Conservation (phyloP, 148 eudicot genomes). For the Silene latifolia region DNA sequence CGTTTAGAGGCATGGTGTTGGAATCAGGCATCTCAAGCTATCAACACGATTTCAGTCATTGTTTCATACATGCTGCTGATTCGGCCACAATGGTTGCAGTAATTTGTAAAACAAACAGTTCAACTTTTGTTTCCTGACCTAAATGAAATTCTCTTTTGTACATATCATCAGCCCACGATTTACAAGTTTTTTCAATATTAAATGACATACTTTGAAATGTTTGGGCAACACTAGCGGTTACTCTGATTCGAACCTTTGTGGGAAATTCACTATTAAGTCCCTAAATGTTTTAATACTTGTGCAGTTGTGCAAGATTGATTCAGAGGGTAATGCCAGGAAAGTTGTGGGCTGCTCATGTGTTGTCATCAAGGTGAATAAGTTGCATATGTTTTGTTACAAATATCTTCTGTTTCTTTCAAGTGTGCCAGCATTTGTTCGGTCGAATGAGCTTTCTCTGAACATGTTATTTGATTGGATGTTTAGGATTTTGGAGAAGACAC, state of each 20-base stretch:
- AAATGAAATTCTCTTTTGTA: too few species aligned
- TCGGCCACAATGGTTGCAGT: too few species aligned
- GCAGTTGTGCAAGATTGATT: slow-evolving; percentile 36
- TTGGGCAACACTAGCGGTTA: too few species aligned
- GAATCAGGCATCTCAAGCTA: neutral
- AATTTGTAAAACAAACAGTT: too few species aligned
- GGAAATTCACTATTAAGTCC: neutral
- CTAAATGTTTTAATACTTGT: neutral
- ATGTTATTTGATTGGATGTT: neutral
- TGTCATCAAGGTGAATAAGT: slow-evolving; percentile 19
- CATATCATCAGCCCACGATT: too few species aligned
- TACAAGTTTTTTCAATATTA: too few species aligned
- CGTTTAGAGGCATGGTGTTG: neutral
- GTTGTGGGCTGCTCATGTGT: slow-evolving; percentile 37
- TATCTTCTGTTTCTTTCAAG: neutral
- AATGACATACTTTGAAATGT: too few species aligned
- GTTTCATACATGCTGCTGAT: too few species aligned
- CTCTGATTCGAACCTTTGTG: neutral
- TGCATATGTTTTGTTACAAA: neutral
- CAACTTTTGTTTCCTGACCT: too few species aligned
- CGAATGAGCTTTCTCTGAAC: too few species aligned
- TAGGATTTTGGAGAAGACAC: slow-evolving; percentile 30
- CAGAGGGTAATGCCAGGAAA: slow-evolving; percentile 35
- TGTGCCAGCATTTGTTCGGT: neutral
- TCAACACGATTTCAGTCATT: too few species aligned